phyloP scores from a whole-genome alignment of 495 filamentous ascomycete species.

The Penicillium lividum region DNA sequence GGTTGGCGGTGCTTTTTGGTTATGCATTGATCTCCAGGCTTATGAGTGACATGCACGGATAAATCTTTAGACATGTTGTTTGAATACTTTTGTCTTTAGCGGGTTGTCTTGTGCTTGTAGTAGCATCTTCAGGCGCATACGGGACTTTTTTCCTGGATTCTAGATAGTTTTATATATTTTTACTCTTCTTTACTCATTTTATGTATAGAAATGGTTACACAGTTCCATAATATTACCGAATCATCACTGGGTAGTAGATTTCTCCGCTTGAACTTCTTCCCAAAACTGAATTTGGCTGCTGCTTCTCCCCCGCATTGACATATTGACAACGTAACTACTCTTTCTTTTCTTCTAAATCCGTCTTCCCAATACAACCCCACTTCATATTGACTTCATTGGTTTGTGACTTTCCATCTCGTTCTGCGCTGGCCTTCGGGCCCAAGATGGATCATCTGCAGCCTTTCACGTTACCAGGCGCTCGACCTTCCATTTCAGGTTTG shows the following conservation, averaged over 20 bases:
- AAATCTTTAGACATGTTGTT: constrained; percentile 8
- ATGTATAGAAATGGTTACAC: constrained; percentile 20
- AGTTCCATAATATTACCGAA: constrained; percentile 16
- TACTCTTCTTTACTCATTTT: neutral
- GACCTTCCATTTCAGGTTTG: constrained; percentile 32
- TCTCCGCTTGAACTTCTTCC: constrained; percentile 1
- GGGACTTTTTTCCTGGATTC: constrained; percentile 8
- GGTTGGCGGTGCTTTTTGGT: constrained; percentile 64
- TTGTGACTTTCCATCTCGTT: constrained; percentile 12
- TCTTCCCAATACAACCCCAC: constrained; percentile 12
- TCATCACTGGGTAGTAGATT: constrained; percentile 12
- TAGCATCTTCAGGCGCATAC: constrained; percentile 25
- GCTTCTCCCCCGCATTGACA: constrained; percentile 12
- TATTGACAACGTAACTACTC: constrained; percentile 28
- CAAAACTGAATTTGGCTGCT: constrained; percentile 25
- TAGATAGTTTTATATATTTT: constrained; percentile 5
- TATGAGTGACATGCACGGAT: constrained; percentile 57
- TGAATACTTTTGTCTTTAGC: constrained; percentile 12
- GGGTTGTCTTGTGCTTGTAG: constrained; percentile 12
- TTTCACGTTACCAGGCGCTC: constrained; percentile 23
- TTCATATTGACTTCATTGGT: constrained; percentile 19
- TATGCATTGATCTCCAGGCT: constrained; percentile 80
- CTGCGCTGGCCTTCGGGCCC: constrained; percentile 26
- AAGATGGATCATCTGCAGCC: constrained; percentile 33
- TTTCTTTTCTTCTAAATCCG: constrained; percentile 25